Evolutionary conservation across 139 green algal genomes (phyloP), one percentile per base, ranked within the genome.

Genomic region (Chlorella vulgaris): DNA sequence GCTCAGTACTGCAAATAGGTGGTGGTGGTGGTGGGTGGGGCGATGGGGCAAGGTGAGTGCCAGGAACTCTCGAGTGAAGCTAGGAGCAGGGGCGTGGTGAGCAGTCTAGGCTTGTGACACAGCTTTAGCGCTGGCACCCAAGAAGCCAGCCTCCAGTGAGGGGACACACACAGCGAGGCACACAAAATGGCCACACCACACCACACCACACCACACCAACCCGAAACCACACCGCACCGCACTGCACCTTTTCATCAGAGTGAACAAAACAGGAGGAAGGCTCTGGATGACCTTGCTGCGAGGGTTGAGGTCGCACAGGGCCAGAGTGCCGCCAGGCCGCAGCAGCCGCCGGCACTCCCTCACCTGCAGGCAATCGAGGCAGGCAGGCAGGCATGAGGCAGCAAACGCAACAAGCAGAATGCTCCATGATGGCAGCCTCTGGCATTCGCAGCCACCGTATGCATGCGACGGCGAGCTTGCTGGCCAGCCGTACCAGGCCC

Each of bases 271-370:
- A 0, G 94, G 87, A 15, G 94, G 94, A 50, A 98, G 89, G 77
- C 91, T 94, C 85, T 98, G 94, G 74, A 96, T 94, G 42, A 91
- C 89, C 71, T 91, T 87, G 13, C 87, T 93, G 69, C 75, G 81
- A 0, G 88, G 90, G 81, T 96, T 94, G 90, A 96, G 97, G 87
- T 98, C 94, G 0, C 89, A 88, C 35, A 98, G 86, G 22, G 86
- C 61, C 36, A 97, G 28, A 19, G 90, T 78, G 35, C 95, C 95
- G 8, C 93, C 92, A 0, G 92, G 91, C 51, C 84, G 81, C 39
- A 98, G 60, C 61, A 98, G 78, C 3, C 95, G 87, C 42, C 31
- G n/a, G 19, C 88, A 87, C 86, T 97, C 92, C 5, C 29, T 31
- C 2, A 95, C 43, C 42, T 87, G 85, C 15, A 13, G 29, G 39